phyloP scores from a whole-genome alignment of 306 rosid species.

The Prinsepia uniflora region DNA sequence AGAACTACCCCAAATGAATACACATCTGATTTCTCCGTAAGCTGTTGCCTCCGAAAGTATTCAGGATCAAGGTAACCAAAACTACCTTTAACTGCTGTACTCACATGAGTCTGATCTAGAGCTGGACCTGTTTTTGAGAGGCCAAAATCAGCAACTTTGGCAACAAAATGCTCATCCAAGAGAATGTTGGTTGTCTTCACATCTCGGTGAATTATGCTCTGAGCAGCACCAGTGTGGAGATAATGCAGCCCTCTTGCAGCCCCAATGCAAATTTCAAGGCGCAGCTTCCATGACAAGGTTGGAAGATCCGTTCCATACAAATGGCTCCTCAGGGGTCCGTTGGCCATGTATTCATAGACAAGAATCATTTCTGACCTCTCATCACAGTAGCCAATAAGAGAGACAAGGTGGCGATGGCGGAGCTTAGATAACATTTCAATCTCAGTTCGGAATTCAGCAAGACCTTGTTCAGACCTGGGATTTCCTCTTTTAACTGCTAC shows the following conservation, averaged over 20 bases:
- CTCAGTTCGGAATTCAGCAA: constrained; percentile 92
- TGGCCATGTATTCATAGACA: constrained; percentile 95
- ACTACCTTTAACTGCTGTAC: constrained; percentile 98
- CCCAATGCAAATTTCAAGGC: constrained; percentile 93
- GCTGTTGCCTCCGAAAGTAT: constrained; percentile 91
- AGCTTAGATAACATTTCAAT: constrained; percentile 96
- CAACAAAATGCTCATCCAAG: constrained; percentile 83
- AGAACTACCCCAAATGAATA: constrained; percentile 95
- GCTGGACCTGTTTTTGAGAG: constrained; percentile 94
- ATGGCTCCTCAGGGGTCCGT: constrained; percentile 95
- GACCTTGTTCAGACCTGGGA: constrained; percentile 91
- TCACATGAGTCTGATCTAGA: constrained; percentile 94
- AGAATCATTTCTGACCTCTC: constrained; percentile 96
- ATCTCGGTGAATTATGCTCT: constrained; percentile 90
- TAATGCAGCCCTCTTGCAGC: constrained; percentile 97
- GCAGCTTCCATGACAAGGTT: constrained; percentile 76
- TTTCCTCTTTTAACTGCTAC: constrained; percentile 95
- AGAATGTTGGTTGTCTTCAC: constrained; percentile 98
- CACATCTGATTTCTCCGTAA: constrained; percentile 97
- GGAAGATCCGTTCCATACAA: constrained; percentile 88
- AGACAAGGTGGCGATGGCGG: constrained; percentile 92
- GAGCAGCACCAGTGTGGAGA: constrained; percentile 93
- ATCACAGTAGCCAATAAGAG: constrained; percentile 94
- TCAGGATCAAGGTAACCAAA: constrained; percentile 98
- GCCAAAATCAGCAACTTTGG: constrained; percentile 98